phyloP scores from a whole-genome alignment of 2,329 filamentous ascomycete genomes.

The Sporothrix humicola region DNA sequence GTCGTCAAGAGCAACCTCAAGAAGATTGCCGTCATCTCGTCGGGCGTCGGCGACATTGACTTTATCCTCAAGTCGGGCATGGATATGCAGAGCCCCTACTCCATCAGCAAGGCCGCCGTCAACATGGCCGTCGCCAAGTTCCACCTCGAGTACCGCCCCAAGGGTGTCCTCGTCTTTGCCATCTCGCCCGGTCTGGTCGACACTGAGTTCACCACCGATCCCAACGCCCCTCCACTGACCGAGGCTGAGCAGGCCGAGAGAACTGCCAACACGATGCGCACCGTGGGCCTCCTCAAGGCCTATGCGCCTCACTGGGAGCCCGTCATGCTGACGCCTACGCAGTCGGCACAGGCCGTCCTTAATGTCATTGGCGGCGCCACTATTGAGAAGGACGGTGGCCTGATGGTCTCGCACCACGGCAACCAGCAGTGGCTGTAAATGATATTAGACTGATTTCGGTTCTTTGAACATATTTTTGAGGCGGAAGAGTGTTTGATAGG shows the following conservation, averaged over 20 bases:
- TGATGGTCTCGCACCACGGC: slow-evolving; percentile 60
- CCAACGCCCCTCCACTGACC: slow-evolving; percentile 37
- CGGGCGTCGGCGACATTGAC: slow-evolving; percentile 55
- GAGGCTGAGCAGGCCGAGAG: slow-evolving; percentile 42
- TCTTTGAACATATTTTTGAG: not conserved
- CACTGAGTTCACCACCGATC: slow-evolving; percentile 41
- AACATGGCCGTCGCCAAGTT: slow-evolving; percentile 62
- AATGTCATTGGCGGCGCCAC: slow-evolving; percentile 48
- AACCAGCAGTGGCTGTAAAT: slow-evolving; percentile 58
- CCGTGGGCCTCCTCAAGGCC: slow-evolving; percentile 43
- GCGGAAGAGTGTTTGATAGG: not conserved
- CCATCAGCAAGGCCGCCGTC: slow-evolving; percentile 57
- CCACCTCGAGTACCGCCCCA: slow-evolving; percentile 53
- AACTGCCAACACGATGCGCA: slow-evolving; percentile 34
- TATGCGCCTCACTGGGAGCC: slow-evolving; percentile 51
- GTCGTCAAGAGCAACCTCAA: slow-evolving; percentile 57
- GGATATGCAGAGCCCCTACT: slow-evolving; percentile 49
- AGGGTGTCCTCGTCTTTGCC: slow-evolving; percentile 59
- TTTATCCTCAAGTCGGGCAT: slow-evolving; percentile 49
- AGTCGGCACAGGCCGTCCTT: slow-evolving; percentile 46
- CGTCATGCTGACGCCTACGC: slow-evolving; percentile 45
- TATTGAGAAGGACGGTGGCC: slow-evolving; percentile 55
- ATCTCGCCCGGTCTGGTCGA: slow-evolving; percentile 60
- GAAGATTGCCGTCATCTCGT: slow-evolving; percentile 60
- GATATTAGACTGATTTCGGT: not conserved